Percentiles rank a stretch among this genome's conserved stretches.
Conservation (phyloP, 441 rosid species). For the Pelargonium australe region DNA sequence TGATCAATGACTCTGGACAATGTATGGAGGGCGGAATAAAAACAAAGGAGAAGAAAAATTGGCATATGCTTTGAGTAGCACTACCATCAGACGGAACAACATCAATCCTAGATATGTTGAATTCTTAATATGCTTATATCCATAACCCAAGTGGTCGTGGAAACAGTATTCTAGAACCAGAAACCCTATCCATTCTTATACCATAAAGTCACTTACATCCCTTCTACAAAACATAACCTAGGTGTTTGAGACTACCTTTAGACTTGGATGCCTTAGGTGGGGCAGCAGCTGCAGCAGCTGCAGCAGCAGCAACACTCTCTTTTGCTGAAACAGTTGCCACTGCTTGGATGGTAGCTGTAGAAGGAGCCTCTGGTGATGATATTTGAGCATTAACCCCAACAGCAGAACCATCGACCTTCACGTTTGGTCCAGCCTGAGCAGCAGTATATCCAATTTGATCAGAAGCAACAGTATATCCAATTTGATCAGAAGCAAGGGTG, state of each 20-base stretch:
- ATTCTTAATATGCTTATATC: background rate
- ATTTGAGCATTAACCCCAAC: constrained; percentile 25
- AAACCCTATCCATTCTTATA: background rate
- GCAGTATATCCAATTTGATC: constrained; percentile 26
- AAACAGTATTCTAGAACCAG: background rate
- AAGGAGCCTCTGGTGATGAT: constrained; percentile 29
- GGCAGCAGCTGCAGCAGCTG: constrained; percentile 19
- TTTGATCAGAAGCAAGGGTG: constrained; percentile 25
- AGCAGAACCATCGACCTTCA: constrained; percentile 27
- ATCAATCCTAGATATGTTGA: background rate
- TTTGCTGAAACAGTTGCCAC: constrained; percentile 24
- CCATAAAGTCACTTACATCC: background rate
- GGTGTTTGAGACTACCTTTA: constrained; percentile 46
- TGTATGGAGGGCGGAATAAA: too few species aligned
- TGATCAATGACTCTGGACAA: background rate
- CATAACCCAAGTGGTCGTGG: background rate
- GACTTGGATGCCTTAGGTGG: constrained; percentile 49
- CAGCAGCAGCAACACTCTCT: constrained; percentile 26
- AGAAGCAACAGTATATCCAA: constrained; percentile 26
- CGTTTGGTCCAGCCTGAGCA: constrained; percentile 25
- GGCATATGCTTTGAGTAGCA: too few species aligned
- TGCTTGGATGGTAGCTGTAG: constrained; percentile 30
- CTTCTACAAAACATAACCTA: background rate
- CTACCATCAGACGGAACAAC: background rate
- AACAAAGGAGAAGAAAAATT: too few species aligned